Evolutionary conservation across 2,329 filamentous ascomycete genomes (phyloP), one percentile per base, ranked within the genome.

Genomic region (Arachnomyces sp.): DNA sequence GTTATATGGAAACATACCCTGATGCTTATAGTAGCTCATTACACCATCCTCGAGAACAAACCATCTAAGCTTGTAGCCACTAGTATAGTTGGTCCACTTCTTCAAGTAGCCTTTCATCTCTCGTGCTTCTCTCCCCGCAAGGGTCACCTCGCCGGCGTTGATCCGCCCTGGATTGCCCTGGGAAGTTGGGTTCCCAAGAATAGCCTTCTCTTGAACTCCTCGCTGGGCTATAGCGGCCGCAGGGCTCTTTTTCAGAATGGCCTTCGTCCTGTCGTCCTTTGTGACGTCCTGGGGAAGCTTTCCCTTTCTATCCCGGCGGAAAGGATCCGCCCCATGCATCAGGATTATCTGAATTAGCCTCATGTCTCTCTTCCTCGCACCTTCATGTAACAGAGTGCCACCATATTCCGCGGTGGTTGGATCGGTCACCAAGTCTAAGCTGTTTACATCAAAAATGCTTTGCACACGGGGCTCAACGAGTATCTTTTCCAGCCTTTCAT

Each of bases 101-200:
- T 95, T 96, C 42, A 98, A 71, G 60, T 96, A 98, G 5, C 92
- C 92, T 67, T 94, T 95, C 85, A 98, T 96, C 64, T 96, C 90
- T 35, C 89, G 77, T 13, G 85, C 84, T 57, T 98, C 92, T 50
- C 90, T 88, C 12, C 84, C 82, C 17, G 83, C 84, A 43, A 77
- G 63, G 12, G 71, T 68, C 36, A 62, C 61, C 29, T 79, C 76
- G 1, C 61, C 63, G n/a, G 55, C 49, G 9, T 63, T 62, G 28
- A 53, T 49, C 25, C 63, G 57, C 3, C 57, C 63, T 14, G 76
- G 69, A 49, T 84, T 76, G 7, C 73, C 70, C 12, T 79, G 70
- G 2, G 67, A 64, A 17, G 76, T 69, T 11, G 71, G 60, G 44
- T 84, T 86, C 2, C 88, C 90, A 12, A 98, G 74, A 3, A 98